Conservation (phyloP, 1,139 yeast genomes). For the Magnusiomyces magnusii region DNA sequence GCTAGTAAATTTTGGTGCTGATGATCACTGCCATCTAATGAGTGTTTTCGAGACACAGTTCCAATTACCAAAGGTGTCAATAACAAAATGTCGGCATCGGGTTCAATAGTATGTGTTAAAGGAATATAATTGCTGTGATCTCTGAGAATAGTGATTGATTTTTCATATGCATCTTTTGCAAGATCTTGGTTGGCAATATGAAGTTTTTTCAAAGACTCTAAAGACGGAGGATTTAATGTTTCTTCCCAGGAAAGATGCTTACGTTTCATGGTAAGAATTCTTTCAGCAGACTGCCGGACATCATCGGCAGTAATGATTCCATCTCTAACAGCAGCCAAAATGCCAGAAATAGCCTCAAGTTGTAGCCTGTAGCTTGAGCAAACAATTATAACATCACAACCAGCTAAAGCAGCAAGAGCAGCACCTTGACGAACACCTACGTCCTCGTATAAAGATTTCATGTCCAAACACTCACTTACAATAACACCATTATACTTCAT, state of each 20-base stretch:
- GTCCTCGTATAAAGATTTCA: slow-evolving; percentile 56
- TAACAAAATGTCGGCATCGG: slow-evolving; percentile 38
- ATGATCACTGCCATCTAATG: not conserved
- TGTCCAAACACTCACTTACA: slow-evolving; percentile 57
- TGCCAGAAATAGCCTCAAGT: slow-evolving; percentile 50
- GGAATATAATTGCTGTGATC: slow-evolving; percentile 51
- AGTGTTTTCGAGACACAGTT: slow-evolving; percentile 32
- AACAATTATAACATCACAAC: slow-evolving; percentile 59
- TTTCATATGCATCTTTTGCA: slow-evolving; percentile 44
- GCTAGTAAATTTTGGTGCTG: slow-evolving; percentile 15
- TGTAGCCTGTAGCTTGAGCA: slow-evolving; percentile 53
- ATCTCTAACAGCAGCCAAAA: slow-evolving; percentile 46
- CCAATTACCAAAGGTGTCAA: slow-evolving; percentile 43
- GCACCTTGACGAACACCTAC: slow-evolving; percentile 65
- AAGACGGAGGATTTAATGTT: slow-evolving; percentile 34
- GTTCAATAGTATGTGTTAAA: slow-evolving; percentile 39
- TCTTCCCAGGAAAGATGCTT: slow-evolving; percentile 44
- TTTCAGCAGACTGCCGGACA: slow-evolving; percentile 37
- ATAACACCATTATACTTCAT: slow-evolving; percentile 53
- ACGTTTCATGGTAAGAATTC: slow-evolving; percentile 43
- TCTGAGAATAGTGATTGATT: slow-evolving; percentile 49
- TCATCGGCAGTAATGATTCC: slow-evolving; percentile 48
- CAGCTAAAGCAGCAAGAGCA: slow-evolving; percentile 53
- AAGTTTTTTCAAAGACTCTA: slow-evolving; percentile 30
- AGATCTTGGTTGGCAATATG: slow-evolving; percentile 43